Percentiles rank a stretch among this genome's conserved stretches.
Evolutionary conservation across 148 eudicot species (phyloP).

Genomic region (Pharnaceum exiguum): DNA sequence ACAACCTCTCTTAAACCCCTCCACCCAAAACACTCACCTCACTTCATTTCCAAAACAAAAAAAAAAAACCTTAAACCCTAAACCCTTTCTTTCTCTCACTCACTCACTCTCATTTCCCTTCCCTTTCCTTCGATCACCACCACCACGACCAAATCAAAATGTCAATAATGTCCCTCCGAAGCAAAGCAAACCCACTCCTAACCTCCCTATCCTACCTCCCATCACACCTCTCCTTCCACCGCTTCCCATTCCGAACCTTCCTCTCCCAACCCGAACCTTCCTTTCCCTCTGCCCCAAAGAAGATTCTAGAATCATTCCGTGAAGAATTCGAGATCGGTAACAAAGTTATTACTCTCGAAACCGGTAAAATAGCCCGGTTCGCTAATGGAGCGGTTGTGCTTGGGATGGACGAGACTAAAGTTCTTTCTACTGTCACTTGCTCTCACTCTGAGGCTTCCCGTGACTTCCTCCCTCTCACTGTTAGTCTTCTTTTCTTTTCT

Average conservation of each 20-base stretch:
- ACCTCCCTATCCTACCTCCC: constrained; percentile 26
- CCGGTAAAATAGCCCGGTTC: constrained; percentile 86
- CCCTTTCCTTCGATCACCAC: background rate
- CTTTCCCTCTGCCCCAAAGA: constrained; percentile 22
- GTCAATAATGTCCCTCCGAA: constrained; percentile 29
- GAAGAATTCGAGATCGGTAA: constrained; percentile 89
- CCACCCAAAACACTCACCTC: no score
- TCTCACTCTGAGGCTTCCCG: constrained; percentile 55
- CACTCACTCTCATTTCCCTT: background rate
- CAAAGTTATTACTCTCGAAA: constrained; percentile 50
- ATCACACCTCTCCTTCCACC: constrained; percentile 25
- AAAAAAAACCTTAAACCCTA: constrained; percentile 24
- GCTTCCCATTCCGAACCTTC: constrained; percentile 30
- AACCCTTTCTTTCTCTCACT: constrained; percentile 8
- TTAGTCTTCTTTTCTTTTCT: constrained; percentile 20
- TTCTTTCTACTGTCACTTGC: constrained; percentile 71
- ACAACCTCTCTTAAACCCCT: no score
- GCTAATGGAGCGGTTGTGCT: constrained; percentile 83
- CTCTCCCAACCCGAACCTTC: constrained; percentile 19
- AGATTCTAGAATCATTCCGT: constrained; percentile 57
- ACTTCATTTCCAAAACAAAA: no score
- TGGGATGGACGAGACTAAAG: constrained; percentile 75
- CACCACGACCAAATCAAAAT: background rate
- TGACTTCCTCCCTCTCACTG: constrained; percentile 93
- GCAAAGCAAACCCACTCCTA: constrained; percentile 29